Percentiles rank a stretch among this genome's conserved stretches.
Conservation (phyloP, 192 early-diverging fungal genomes). For the Coemansia nantahalensis region DNA sequence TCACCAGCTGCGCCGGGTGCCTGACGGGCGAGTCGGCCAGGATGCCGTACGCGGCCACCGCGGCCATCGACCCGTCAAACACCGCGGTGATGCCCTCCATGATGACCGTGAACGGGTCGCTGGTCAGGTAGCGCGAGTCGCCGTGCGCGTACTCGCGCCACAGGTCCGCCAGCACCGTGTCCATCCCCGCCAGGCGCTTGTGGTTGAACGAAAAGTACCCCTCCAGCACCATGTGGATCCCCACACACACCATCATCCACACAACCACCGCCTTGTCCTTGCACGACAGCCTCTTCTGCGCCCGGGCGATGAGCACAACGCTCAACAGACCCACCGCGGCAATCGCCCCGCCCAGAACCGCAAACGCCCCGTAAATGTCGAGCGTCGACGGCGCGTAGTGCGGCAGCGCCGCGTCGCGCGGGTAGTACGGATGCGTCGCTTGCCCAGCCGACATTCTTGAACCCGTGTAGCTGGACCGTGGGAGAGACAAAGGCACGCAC, state of each 20-base stretch:
- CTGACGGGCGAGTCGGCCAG: constrained; percentile 55
- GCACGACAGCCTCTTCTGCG: constrained; percentile 18
- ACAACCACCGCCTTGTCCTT: constrained; percentile 59
- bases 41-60: constrained; percentile 58
- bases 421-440: constrained; percentile 52
- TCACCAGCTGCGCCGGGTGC: constrained; percentile 57
- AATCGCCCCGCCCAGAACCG: constrained; percentile 29
- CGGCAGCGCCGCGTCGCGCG: constrained; percentile 26
- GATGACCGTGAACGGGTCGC: constrained; percentile 76
- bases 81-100: constrained; percentile 90
- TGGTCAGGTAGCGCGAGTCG: constrained; percentile 86
- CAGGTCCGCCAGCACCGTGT: constrained; percentile 64
- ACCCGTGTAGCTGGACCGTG: no score
- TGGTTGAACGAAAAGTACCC: constrained; percentile 80
- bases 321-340: constrained; percentile 13
- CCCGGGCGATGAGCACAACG: constrained; percentile 19
- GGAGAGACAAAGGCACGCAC: background rate
- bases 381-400: constrained; percentile 46
- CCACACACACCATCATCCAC: constrained; percentile 83
- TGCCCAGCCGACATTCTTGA: no score
- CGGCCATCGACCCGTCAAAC: constrained; percentile 61
- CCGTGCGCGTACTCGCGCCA: constrained; percentile 92
- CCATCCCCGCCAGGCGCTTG: constrained; percentile 63
- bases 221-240: constrained; percentile 82
- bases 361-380: constrained; percentile 29